These are phyloP conservation scores for Chlorella sp. DNA, from an alignment of 139 green algal genomes.

Conservation along the genomic window DNA sequence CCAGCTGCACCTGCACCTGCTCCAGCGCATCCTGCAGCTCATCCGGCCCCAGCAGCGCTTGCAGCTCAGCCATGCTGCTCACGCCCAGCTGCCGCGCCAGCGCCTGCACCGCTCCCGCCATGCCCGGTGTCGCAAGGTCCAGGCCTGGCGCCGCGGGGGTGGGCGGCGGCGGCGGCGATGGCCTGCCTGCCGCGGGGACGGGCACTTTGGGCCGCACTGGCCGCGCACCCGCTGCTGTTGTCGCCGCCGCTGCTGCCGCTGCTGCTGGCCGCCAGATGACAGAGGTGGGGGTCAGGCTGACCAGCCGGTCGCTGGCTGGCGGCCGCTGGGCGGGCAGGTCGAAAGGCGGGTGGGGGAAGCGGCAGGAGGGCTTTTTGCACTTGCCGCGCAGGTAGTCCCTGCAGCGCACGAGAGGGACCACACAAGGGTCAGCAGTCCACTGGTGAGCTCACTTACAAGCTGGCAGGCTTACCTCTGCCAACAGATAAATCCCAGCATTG, in stretches of 20 bases:
- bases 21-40: conserved; percentile 2
- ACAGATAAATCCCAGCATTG: too few relatives aligned
- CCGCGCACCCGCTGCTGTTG: neutral
- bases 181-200: too few relatives aligned
- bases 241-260: neutral
- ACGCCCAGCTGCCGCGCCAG: neutral
- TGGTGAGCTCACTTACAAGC: too few relatives aligned
- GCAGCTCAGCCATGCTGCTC: neutral
- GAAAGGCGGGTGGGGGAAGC: conserved; percentile 30
- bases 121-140: neutral
- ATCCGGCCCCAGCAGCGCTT: neutral
- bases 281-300: neutral
- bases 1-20: neutral
- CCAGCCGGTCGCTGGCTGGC: neutral
- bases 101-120: neutral
- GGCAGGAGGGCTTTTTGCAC: neutral
- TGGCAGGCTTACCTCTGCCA: too few relatives aligned
- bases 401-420: too few relatives aligned
- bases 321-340: neutral
- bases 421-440: too few relatives aligned
- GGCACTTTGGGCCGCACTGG: too few relatives aligned
- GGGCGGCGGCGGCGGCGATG: too few relatives aligned
- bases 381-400: neutral
- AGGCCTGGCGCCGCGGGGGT: too few relatives aligned
- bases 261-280: neutral